Evolutionary conservation across 495 filamentous ascomycete genomes (phyloP).

Genomic region (Penicillium cataractarum): DNA sequence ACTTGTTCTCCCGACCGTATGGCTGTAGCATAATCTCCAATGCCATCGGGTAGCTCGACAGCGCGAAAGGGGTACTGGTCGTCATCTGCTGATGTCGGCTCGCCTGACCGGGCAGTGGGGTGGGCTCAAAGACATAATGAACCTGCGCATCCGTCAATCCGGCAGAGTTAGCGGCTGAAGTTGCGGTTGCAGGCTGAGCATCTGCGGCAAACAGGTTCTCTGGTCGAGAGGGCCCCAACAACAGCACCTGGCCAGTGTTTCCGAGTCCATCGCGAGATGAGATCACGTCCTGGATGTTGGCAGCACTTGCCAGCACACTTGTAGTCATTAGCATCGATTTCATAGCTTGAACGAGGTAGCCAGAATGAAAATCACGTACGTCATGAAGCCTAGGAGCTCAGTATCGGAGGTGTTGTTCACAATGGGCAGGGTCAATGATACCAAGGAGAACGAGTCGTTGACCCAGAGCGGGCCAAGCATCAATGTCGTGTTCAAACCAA

Average conservation of each 20-base stretch:
- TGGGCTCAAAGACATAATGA: slow-evolving; percentile 49
- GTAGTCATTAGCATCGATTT: slow-evolving; percentile 7
- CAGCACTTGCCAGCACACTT: slow-evolving; percentile 68
- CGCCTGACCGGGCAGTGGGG: slow-evolving; percentile 28
- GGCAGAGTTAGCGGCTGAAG: slow-evolving; percentile 17
- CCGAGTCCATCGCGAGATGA: slow-evolving; percentile 68
- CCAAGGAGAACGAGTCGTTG: slow-evolving; percentile 70
- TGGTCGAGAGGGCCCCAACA: slow-evolving; percentile 65
- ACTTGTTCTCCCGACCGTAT: slow-evolving; percentile 56
- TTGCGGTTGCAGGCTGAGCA: slow-evolving; percentile 29
- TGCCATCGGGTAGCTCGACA: slow-evolving; percentile 60
- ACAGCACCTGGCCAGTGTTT: slow-evolving; percentile 63
- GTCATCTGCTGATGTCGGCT: slow-evolving; percentile 55
- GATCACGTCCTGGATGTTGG: slow-evolving; percentile 59
- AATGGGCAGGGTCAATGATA: slow-evolving; percentile 80
- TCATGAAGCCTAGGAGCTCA: slow-evolving; percentile 73
- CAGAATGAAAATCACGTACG: slow-evolving; percentile 25
- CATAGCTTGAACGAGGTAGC: neutral
- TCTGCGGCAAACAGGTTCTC: slow-evolving; percentile 63
- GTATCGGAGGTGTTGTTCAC: slow-evolving; percentile 59
- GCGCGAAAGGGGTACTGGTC: slow-evolving; percentile 55
- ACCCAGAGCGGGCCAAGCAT: slow-evolving; percentile 69
- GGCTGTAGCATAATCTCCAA: slow-evolving; percentile 53
- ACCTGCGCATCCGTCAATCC: slow-evolving; percentile 32
- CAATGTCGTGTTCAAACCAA: slow-evolving; percentile 57